These are phyloP conservation scores for Cladosporium halotolerans DNA, from an alignment of 2,329 filamentous ascomycete species.

Conservation along the genomic window DNA sequence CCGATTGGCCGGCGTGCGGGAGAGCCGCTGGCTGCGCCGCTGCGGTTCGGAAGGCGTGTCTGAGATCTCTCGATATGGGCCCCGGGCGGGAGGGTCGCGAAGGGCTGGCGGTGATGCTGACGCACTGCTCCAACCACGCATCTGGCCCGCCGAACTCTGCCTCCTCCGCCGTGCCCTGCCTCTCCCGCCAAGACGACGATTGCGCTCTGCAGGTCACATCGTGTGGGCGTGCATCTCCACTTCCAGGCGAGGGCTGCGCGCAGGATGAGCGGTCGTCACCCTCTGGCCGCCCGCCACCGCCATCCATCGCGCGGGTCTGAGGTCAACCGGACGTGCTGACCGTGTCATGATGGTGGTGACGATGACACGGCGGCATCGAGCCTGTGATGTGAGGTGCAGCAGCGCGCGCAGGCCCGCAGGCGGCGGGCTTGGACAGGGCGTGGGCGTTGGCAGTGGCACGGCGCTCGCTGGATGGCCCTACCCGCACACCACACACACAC, in stretches of 20 bases:
- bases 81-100: conserved; percentile 5
- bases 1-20: not conserved
- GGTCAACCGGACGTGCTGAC: not conserved
- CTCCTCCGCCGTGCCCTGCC: not conserved
- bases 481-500: not conserved
- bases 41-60: not conserved
- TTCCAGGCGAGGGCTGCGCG: not conserved
- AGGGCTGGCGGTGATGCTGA: conserved; percentile 8
- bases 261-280: conserved; percentile 7
- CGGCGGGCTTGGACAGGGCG: too few species aligned
- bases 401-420: too few species aligned
- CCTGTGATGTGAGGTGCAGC: conserved; percentile 8
- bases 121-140: not conserved
- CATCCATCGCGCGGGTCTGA: conserved; percentile 5
- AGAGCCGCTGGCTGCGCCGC: not conserved
- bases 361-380: conserved; percentile 5
- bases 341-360: not conserved
- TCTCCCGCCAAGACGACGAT: not conserved
- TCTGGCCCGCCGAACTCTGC: not conserved
- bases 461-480: too few species aligned
- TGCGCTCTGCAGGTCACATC: conserved; percentile 5
- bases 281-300: not conserved
- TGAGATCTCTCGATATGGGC: not conserved
- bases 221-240: conserved; percentile 4
- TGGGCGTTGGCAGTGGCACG: too few species aligned